Conservation (phyloP, 2,329 filamentous ascomycete species). For the Neobulgaria alba region DNA sequence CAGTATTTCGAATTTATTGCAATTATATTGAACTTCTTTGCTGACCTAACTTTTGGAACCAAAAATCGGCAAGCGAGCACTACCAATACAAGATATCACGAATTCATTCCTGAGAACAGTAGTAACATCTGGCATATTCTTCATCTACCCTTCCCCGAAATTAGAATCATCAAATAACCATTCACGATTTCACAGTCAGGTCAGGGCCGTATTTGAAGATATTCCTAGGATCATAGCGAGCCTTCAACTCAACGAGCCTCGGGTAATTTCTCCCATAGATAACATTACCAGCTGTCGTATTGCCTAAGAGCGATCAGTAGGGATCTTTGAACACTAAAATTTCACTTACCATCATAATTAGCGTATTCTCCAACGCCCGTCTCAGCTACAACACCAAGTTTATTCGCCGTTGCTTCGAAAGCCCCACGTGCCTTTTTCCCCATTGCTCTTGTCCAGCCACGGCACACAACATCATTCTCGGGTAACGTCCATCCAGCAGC, state of each 20-base stretch:
- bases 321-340: background rate
- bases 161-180: too few species aligned
- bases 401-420: conserved; percentile 4
- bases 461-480: conserved; percentile 6
- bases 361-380: conserved; percentile 17
- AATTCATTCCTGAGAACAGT: too few species aligned
- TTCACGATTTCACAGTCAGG: too few species aligned
- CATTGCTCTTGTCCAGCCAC: conserved; percentile 12
- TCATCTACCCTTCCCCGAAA: too few species aligned
- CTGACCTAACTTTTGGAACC: too few species aligned
- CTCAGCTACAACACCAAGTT: conserved; percentile 3
- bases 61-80: too few species aligned
- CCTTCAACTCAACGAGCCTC: conserved; percentile 35
- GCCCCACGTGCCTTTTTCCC: conserved; percentile 2
- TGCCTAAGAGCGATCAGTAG: conserved; percentile 8
- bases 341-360: conserved; percentile 18
- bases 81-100: too few species aligned
- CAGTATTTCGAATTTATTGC: too few species aligned
- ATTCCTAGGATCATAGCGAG: conserved; percentile 37
- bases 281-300: conserved; percentile 8
- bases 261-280: conserved; percentile 37
- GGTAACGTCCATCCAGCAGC: conserved; percentile 25
- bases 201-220: conserved; percentile 31
- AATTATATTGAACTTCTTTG: too few species aligned
- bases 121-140: too few species aligned